Evolutionary conservation across 805 yeast species (phyloP), one percentile per base, ranked within the genome.

Genomic region (Hanseniaspora lachancei): DNA sequence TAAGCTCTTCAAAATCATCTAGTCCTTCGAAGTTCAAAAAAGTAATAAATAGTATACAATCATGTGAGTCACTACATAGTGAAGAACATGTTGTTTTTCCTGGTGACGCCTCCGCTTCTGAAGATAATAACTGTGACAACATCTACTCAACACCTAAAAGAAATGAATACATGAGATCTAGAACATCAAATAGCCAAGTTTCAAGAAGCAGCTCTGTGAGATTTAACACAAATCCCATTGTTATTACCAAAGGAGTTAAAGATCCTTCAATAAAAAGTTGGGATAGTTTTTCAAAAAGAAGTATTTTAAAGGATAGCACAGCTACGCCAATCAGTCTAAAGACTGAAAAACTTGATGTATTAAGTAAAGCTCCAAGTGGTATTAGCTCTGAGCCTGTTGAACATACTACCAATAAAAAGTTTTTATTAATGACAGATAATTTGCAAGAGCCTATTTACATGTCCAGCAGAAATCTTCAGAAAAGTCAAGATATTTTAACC

Each of bases 121-220:
- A 41, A 5, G 21, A 20, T 41, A 27, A 15, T 10, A 7, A 23
- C 3, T 41, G 23, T 23, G 23, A 13, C 29, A 23, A 41, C n/a
- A 2, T 23, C 6, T 29, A 23, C 6, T 9, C 23, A 15, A 23
- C 16, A 20, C 29, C 23, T 23, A 24, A 20, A 41, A 41, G 29
- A 15, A 15, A 23, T 16, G 44, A 27, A 15, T 23, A 18, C 23
- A 13, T 41, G n/a, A n/a, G 39, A 18, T 47, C 50, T 15, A 35
- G 34, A 35, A 35, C 40, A 23, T 35, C 50, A 47, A 21, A 20
- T 8, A 35, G 41, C 5, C 52, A 48, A 23, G n/a, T 49, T 32
- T 49, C 52, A 21, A 38, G 52, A 48, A 38, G 9, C 18, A 48
- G 52, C n/a, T 48, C 52, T 5, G 52, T 48, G 15, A 48, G 52